Evolutionary conservation across 2,329 filamentous ascomycete genomes (phyloP).

Genomic region (Hypoxylon sp.): DNA sequence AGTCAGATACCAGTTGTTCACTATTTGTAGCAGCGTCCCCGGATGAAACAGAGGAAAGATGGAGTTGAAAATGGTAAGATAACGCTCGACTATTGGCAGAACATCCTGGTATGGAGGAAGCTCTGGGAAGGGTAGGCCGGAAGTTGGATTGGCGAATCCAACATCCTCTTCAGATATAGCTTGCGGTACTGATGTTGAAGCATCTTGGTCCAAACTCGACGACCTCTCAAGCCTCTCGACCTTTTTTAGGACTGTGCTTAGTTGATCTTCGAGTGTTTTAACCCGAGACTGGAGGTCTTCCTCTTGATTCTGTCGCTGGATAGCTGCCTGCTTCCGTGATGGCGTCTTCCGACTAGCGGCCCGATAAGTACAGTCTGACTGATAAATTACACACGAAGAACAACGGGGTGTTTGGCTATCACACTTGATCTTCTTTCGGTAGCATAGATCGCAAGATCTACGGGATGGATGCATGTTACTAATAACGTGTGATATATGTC

Average conservation of each 20-base stretch:
- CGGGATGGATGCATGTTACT: conserved; percentile 9
- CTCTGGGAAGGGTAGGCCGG: neutral
- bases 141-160: neutral
- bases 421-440: conserved; percentile 46
- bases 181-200: neutral
- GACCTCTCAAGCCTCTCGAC: conserved; percentile 29
- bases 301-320: conserved; percentile 14
- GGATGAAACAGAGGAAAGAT: conserved; percentile 57
- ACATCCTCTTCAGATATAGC: neutral
- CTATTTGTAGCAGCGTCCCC: conserved; percentile 52
- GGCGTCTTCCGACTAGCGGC: conserved; percentile 37
- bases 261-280: conserved; percentile 35
- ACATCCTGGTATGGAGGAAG: conserved; percentile 54
- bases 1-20: conserved; percentile 55
- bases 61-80: conserved; percentile 55
- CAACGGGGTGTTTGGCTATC: conserved; percentile 44
- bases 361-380: conserved; percentile 43
- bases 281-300: conserved; percentile 37
- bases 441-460: conserved; percentile 47
- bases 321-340: conserved; percentile 24
- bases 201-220: neutral
- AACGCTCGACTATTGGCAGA: conserved; percentile 55
- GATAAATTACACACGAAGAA: conserved; percentile 39
- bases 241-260: conserved; percentile 33
- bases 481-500: neutral